Conservation (phyloP, 768 basidiomycete genomes). For the Lyophyllum atratum region DNA sequence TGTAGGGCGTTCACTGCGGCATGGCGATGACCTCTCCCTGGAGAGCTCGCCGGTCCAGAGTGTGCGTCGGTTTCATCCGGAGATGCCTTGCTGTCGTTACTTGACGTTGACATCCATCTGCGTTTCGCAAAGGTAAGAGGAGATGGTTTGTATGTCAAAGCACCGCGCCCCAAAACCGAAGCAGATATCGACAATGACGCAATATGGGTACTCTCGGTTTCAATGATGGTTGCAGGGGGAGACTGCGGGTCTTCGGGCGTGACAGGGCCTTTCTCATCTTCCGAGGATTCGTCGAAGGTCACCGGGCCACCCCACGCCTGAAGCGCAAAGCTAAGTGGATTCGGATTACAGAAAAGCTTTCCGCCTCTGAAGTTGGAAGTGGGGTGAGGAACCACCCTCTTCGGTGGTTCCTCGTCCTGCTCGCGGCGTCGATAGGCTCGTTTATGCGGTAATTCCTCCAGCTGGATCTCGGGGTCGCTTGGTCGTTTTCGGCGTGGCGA, state of each 20-base stretch:
- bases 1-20: neutral
- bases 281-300: constrained; percentile 41
- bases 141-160: constrained; percentile 59
- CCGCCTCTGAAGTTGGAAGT: constrained; percentile 44
- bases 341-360: constrained; percentile 56
- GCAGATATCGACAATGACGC: constrained; percentile 16
- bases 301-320: constrained; percentile 56
- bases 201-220: constrained; percentile 9
- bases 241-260: constrained; percentile 56
- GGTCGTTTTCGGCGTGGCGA: constrained; percentile 29
- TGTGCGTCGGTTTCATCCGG: constrained; percentile 1
- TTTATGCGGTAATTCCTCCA: constrained; percentile 35
- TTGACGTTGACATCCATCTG: constrained; percentile 51
- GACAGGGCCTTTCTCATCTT: constrained; percentile 57
- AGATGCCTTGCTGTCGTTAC: constrained; percentile 4
- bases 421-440: constrained; percentile 24
- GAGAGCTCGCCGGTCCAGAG: neutral
- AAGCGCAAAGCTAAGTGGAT: constrained; percentile 60
- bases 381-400: constrained; percentile 42
- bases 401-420: constrained; percentile 24
- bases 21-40: constrained; percentile 11
- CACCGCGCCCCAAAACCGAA: constrained; percentile 32
- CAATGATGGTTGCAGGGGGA: constrained; percentile 37
- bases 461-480: constrained; percentile 28
- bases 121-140: constrained; percentile 65